These are phyloP conservation scores for Lyophyllum shimeji DNA, from an alignment of 768 basidiomycete species.

Conservation along the genomic window DNA sequence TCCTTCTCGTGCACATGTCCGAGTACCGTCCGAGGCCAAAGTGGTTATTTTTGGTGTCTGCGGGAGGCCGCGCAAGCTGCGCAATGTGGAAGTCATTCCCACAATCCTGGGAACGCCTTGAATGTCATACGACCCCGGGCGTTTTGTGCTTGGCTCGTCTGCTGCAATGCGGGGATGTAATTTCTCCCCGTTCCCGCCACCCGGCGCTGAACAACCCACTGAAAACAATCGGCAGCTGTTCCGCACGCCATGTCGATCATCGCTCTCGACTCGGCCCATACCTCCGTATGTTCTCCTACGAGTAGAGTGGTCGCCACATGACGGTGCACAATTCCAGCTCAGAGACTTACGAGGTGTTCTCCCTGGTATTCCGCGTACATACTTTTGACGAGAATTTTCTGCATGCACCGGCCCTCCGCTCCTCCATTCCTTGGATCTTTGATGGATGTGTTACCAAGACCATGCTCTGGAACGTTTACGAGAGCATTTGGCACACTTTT, in stretches of 20 bases:
- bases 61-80: neutral
- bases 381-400: neutral
- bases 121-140: too few species aligned
- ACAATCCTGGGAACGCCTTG: neutral
- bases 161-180: neutral
- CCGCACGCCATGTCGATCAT: neutral
- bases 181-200: neutral
- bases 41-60: neutral
- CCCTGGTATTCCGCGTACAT: neutral
- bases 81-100: neutral
- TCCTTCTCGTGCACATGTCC: too few species aligned
- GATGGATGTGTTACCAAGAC: neutral
- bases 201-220: neutral
- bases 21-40: neutral
- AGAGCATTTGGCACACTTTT: neutral
- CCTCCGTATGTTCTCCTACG: neutral
- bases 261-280: neutral
- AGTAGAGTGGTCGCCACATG: neutral
- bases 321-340: neutral
- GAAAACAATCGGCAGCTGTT: neutral
- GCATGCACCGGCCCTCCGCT: neutral
- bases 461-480: too few species aligned
- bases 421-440: neutral
- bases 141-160: neutral
- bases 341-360: neutral